Evolutionary conservation across 2,329 filamentous ascomycete species (phyloP).

Genomic region (Epichloe sp.): DNA sequence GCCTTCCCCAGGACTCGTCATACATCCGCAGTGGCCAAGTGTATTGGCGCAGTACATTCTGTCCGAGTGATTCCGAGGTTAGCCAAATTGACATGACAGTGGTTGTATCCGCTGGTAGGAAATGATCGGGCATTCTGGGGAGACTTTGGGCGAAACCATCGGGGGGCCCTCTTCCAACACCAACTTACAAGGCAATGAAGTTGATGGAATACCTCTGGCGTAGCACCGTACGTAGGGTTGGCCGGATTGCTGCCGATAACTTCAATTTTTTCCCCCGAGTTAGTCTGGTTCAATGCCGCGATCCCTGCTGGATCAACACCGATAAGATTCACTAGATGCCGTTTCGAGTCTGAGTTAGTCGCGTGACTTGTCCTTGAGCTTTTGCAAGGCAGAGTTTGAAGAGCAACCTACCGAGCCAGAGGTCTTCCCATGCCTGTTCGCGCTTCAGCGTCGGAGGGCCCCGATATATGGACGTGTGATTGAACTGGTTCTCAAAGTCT

Average conservation of each 20-base stretch:
- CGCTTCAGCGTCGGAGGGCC: background rate
- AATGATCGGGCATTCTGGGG: too few relatives aligned
- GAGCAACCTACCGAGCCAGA: background rate
- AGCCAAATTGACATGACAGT: background rate
- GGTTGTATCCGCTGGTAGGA: too few relatives aligned
- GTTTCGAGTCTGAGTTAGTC: background rate
- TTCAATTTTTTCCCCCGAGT: background rate
- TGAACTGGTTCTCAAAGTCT: conserved; percentile 1
- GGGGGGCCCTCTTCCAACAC: too few relatives aligned
- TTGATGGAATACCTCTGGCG: background rate
- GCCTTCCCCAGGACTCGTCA: background rate
- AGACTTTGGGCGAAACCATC: too few relatives aligned
- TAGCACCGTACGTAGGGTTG: background rate
- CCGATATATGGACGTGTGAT: background rate
- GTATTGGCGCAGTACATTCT: conserved; percentile 3
- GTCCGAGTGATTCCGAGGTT: background rate
- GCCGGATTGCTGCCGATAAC: background rate
- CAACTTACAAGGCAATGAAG: conserved; percentile 2
- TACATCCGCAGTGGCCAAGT: conserved; percentile 2
- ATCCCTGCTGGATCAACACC: background rate
- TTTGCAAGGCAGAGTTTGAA: too few relatives aligned
- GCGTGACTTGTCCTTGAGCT: background rate
- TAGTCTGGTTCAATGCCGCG: background rate
- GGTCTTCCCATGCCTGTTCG: background rate
- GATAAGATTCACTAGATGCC: background rate